phyloP scores from a whole-genome alignment of 2,329 filamentous ascomycete genomes.

The Pezicula rhizophila region DNA sequence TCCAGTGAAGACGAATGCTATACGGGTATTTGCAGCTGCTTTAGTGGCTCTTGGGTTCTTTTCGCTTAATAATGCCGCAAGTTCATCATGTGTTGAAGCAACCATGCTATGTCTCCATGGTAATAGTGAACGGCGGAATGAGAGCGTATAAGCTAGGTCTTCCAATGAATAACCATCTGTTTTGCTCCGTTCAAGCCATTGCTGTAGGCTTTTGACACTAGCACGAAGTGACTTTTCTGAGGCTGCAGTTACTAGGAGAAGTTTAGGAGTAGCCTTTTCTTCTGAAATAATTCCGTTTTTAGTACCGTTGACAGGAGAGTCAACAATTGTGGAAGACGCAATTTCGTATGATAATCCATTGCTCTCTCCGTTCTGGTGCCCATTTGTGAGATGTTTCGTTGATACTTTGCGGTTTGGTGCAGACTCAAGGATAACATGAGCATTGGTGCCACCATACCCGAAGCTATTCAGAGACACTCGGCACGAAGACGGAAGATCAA shows the following conservation, averaged over 20 bases:
- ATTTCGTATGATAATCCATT: no score
- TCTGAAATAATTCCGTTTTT: background rate
- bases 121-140: constrained; percentile 2
- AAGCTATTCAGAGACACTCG: constrained; percentile 21
- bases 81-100: constrained; percentile 3
- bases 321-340: background rate
- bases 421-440: constrained; percentile 30
- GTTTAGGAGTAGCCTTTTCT: background rate
- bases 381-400: no score
- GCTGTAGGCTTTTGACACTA: constrained; percentile 1
- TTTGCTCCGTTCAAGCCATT: background rate
- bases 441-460: constrained; percentile 41
- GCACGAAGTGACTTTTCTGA: constrained; percentile 2
- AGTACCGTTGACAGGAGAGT: background rate
- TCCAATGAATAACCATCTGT: background rate
- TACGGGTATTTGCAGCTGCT: background rate
- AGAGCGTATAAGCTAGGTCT: constrained; percentile 6
- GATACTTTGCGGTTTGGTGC: background rate
- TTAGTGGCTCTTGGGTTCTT: background rate
- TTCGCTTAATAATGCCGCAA: background rate
- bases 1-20: constrained; percentile 8
- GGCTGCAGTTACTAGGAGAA: background rate
- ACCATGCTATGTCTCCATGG: constrained; percentile 4
- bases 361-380: no score
- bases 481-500: background rate